Base-by-base conservation (phyloP, 1,139 yeast species). In the Hanseniaspora gamundiae region DNA sequence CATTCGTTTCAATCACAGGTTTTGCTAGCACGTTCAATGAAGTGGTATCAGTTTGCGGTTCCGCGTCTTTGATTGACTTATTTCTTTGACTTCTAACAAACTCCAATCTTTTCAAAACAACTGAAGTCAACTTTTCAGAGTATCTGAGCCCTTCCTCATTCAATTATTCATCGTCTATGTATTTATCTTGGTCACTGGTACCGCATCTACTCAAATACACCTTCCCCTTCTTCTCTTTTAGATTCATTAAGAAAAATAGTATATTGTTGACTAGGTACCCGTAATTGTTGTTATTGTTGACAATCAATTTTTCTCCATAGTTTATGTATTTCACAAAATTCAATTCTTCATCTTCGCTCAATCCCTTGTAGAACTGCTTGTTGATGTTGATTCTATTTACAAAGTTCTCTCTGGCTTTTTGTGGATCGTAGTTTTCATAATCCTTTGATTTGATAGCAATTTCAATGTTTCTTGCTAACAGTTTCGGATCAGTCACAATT, bases 361-460 rank as follows among this genome's bases (percentile, higher is more conserved):
- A 73, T 44, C 69, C 73, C 48, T 69, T 67, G 54, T 76, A 76
- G 45, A 68, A 66, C 2, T 76, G 74, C 14, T 75, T 67, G 51
- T 77, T 69, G 35, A 68, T 60, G 41, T 66, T 63, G 47, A 78
- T 73, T 53, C 81, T 68, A 42, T 69, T 70, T 52, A 72, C 64
- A 53, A 76, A 78, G 53, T 82, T 86, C 36, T 65, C 66, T 50
- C 76, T 71, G 1, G 91, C 91, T 47, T 68, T 68, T 19, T 71
- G 68, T 48, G 73, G 73, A 47, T 75, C 78, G 86, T 94, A 80
- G 44, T 78, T 78, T 38, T 64, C 66, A 61, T 91, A 91, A 60
- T 91, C 97, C 2, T 95, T 95, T 1, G 95, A 85, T 35, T 83
- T 76, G 22, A 79, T 74, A 3, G 95, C 96, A 46, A 91, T 93